phyloP scores from a whole-genome alignment of 202 grass and related monocot genomes.

The Bolboschoenoplectus hybrid region DNA sequence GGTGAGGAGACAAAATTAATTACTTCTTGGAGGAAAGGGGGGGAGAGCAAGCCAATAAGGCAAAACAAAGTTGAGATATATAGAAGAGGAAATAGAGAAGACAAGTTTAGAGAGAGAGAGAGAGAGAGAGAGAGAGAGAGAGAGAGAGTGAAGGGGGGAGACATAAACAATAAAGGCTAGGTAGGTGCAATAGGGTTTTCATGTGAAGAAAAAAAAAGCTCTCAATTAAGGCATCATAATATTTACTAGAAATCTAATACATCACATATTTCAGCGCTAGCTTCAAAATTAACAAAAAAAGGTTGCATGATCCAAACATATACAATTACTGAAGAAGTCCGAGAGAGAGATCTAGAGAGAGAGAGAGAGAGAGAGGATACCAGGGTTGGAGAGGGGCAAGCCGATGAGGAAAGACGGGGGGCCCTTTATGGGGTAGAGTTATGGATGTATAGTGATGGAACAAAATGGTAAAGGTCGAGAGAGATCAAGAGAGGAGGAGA shows the following conservation, averaged over 20 bases:
- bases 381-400: neutral
- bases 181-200: slow-evolving; percentile 63
- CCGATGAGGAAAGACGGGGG: neutral
- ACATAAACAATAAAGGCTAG: slow-evolving; percentile 60
- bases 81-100: slow-evolving; percentile 17
- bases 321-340: slow-evolving; percentile 12
- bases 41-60: neutral
- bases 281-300: slow-evolving; percentile 29
- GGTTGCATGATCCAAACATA: slow-evolving; percentile 16
- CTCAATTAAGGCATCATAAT: slow-evolving; percentile 37
- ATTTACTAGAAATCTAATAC: neutral
- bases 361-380: slow-evolving; percentile 13
- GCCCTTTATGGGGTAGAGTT: slow-evolving; percentile 7
- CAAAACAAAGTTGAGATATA: slow-evolving; percentile 20
- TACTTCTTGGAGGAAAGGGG: neutral
- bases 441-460: slow-evolving; percentile 25
- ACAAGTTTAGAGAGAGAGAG: neutral
- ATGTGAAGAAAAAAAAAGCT: slow-evolving; percentile 37
- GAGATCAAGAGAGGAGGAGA: neutral
- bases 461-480: slow-evolving; percentile 25
- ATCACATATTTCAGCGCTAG: neutral
- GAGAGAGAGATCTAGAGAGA: neutral
- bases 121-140: slow-evolving; percentile 4
- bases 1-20: slow-evolving; percentile 4
- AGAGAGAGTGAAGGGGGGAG: slow-evolving; percentile 31